These are phyloP conservation scores for Colletotrichum somersetense DNA, from an alignment of 2,329 filamentous ascomycete genomes.

Conservation along the genomic window DNA sequence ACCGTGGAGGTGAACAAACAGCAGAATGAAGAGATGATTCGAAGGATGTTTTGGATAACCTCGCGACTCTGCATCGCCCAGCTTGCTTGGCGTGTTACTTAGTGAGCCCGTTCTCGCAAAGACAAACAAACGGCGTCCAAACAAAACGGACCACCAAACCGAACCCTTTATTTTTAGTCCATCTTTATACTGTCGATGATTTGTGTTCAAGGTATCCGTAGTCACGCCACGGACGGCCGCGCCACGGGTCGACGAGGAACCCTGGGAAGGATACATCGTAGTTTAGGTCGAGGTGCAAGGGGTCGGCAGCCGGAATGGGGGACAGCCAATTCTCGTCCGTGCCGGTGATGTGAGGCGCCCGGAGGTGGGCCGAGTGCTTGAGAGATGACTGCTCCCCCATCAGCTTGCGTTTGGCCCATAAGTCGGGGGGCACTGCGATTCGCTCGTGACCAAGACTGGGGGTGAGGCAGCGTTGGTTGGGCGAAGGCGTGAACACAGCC, in stretches of 20 bases:
- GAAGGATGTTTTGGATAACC: constrained; percentile 4
- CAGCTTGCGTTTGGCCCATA: constrained; percentile 2
- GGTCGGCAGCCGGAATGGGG: background rate
- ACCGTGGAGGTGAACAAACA: background rate
- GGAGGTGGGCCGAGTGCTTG: background rate
- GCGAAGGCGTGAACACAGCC: constrained; percentile 33
- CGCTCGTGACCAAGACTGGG: background rate
- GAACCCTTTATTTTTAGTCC: background rate
- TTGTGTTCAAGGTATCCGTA: background rate
- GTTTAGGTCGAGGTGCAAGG: background rate
- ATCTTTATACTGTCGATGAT: background rate
- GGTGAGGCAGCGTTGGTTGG: background rate
- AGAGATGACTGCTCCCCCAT: background rate
- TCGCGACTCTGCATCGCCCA: constrained; percentile 14
- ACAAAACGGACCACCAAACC: background rate
- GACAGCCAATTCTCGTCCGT: constrained; percentile 23
- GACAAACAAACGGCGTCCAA: background rate
- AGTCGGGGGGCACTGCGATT: constrained; percentile 11
- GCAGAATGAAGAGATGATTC: background rate
- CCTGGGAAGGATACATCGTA: background rate
- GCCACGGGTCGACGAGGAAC: constrained; percentile 33
- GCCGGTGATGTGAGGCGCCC: constrained; percentile 37
- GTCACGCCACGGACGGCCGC: background rate
- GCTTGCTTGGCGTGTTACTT: constrained; percentile 7
- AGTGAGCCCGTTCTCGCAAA: background rate